phyloP scores from a whole-genome alignment of 1,284 basidiomycete genomes.

The Malassezia psittaci region DNA sequence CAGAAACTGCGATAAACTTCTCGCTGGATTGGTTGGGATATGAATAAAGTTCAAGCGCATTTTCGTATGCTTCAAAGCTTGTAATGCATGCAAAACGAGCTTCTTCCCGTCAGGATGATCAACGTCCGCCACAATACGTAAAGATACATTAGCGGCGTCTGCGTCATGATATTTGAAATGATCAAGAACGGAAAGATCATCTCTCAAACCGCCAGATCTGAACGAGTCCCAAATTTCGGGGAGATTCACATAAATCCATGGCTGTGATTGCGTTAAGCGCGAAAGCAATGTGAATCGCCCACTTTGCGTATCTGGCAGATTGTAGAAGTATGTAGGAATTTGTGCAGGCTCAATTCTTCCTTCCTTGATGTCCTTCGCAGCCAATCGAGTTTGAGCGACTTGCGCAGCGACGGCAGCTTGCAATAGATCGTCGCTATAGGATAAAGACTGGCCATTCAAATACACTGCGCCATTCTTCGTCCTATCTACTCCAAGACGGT shows the following conservation, averaged over 20 bases:
- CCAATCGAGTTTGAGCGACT: slow-evolving; percentile 23
- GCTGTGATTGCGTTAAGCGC: slow-evolving; percentile 53
- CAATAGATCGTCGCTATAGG: slow-evolving; percentile 56
- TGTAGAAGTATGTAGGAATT: slow-evolving; percentile 72
- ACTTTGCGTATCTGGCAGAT: slow-evolving; percentile 62
- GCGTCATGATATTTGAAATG: slow-evolving; percentile 60
- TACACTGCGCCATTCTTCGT: slow-evolving; percentile 53
- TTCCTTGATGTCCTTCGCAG: slow-evolving; percentile 54
- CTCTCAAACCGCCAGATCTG: slow-evolving; percentile 29
- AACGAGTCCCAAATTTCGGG: background rate
- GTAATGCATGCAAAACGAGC: background rate
- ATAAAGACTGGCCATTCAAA: slow-evolving; percentile 73
- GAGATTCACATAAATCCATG: background rate
- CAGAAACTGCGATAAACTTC: background rate
- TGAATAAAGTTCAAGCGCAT: background rate
- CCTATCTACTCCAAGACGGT: slow-evolving; percentile 21
- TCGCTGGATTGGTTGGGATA: background rate
- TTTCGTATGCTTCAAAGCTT: background rate
- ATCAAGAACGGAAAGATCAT: slow-evolving; percentile 19
- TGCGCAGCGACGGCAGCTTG: slow-evolving; percentile 26
- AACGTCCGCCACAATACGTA: slow-evolving; percentile 25
- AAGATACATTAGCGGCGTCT: slow-evolving; percentile 47
- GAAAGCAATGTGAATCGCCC: slow-evolving; percentile 61
- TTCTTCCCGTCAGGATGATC: background rate
- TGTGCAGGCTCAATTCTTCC: slow-evolving; percentile 54